These are phyloP conservation scores for Pilaira anomala DNA, from an alignment of 192 early-diverging fungal species.

Conservation along the genomic window DNA sequence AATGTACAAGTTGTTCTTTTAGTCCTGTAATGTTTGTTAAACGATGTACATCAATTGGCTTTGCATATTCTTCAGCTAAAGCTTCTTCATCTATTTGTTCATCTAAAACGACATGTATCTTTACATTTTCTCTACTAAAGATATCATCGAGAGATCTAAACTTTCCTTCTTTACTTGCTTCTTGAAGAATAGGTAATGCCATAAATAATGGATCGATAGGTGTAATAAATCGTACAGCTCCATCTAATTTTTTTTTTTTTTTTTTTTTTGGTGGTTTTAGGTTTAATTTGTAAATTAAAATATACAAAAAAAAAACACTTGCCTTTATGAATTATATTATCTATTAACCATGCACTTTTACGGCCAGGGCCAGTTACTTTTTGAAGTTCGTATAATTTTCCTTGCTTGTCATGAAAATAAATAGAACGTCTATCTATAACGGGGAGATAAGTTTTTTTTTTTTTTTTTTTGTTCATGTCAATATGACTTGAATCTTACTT, in stretches of 20 bases:
- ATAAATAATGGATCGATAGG: constrained; percentile 19
- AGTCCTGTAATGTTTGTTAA: constrained; percentile 3
- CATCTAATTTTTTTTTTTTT: too few species aligned
- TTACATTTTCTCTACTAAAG: constrained; percentile 9
- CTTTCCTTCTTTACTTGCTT: neutral
- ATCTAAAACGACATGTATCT: neutral
- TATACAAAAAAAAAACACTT: too few species aligned
- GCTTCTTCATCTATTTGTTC: neutral
- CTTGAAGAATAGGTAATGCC: constrained; percentile 4
- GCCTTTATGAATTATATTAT: constrained; percentile 8
- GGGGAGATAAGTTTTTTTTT: too few species aligned
- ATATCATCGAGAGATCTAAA: constrained; percentile 17
- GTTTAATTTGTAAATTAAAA: too few species aligned
- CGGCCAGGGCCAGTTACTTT: constrained; percentile 18
- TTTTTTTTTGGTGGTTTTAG: too few species aligned
- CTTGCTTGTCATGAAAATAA: neutral
- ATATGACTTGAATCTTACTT: neutral
- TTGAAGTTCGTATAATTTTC: constrained; percentile 13
- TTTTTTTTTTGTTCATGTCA: neutral
- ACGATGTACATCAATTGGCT: constrained; percentile 4
- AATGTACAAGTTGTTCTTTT: constrained; percentile 2
- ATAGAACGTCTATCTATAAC: constrained; percentile 3
- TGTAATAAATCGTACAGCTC: constrained; percentile 5
- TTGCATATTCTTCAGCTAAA: neutral
- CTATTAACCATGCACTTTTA: constrained; percentile 12